Evolutionary conservation across 495 filamentous ascomycete genomes (phyloP), one percentile per base, ranked within the genome.

Genomic region (Chaetomium cochliodes): DNA sequence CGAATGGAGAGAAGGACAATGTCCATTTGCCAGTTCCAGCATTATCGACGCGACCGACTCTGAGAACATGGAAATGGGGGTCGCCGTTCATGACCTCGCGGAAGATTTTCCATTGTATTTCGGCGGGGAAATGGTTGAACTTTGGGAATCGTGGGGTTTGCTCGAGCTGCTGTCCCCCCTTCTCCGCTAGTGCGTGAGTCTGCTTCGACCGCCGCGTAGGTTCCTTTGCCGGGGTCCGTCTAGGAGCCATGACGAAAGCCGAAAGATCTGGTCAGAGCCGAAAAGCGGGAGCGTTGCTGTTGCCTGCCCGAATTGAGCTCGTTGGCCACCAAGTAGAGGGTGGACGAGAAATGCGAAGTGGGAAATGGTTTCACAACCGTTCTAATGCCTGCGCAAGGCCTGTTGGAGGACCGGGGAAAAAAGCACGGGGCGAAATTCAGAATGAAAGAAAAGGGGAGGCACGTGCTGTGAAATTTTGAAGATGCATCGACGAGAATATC

Each of bases 61-160:
- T 47, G 2, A 58, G 13, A 16, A 63, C 60, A 37, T 71, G 69
- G 16, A 71, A 25, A 3, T 67, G 52, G 0, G 69, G 69, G 53
- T 71, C 69, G 49, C 61, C 41, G 12, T 15, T 8, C 4, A 71
- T 51, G 3, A 65, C 67, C 50, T 69, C 64, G 18, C 33, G 56
- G 4, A 66, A 67, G 52, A 71, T 63, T 50, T 33, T 54, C 16
- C n/a, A 11, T 9, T 69, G 64, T 2, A 69, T 52, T 9, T 71
- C 69, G 4, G 30, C 1, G 3, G 69, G 67, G 0, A 71, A 13
- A 1, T 25, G 7, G 0, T 15, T 49, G 51, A 67, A 69, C 9
- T 16, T 25, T 3, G 33, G 41, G 41, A 44, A 53, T 7, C 25
- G 39, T 7, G 28, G 18, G 15, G 0, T n/a, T 22, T 22, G 57